Conservation (phyloP, 768 basidiomycete species). For the Lentinula edodes region DNA sequence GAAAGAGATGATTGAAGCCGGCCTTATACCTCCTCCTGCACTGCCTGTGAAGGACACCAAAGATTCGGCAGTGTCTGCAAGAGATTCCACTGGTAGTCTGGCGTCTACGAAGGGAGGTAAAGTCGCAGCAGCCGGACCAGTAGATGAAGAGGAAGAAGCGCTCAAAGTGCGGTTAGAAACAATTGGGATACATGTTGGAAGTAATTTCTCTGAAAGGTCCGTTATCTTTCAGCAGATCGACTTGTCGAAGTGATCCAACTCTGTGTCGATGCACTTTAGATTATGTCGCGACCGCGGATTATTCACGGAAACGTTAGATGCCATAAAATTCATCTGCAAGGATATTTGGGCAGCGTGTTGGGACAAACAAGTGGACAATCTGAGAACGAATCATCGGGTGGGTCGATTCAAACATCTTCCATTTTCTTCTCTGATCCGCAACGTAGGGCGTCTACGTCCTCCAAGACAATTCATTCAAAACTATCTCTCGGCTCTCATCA, state of each 20-base stretch:
- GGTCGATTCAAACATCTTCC: slow-evolving; percentile 16
- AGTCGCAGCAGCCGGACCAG: slow-evolving; percentile 12
- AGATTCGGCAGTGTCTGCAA: slow-evolving; percentile 28
- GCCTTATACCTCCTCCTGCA: slow-evolving; percentile 50
- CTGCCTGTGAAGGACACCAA: slow-evolving; percentile 28
- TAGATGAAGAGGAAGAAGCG: slow-evolving; percentile 73
- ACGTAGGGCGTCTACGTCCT: slow-evolving; percentile 86
- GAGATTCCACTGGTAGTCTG: slow-evolving; percentile 35
- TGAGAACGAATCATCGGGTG: slow-evolving; percentile 92
- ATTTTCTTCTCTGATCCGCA: neutral
- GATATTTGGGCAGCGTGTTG: slow-evolving; percentile 91
- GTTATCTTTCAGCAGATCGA: slow-evolving; percentile 14
- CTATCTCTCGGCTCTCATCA: slow-evolving; percentile 75
- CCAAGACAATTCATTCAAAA: slow-evolving; percentile 88
- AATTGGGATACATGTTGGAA: slow-evolving; percentile 83
- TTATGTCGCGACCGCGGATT: slow-evolving; percentile 70
- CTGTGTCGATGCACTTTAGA: slow-evolving; percentile 30
- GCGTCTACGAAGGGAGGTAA: slow-evolving; percentile 28
- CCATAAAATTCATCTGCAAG: slow-evolving; percentile 94
- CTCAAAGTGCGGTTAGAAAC: slow-evolving; percentile 66
- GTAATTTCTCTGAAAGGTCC: slow-evolving; percentile 82
- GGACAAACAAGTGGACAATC: slow-evolving; percentile 94
- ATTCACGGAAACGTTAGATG: slow-evolving; percentile 81
- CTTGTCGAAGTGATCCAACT: neutral
- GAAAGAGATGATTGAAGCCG: slow-evolving; percentile 74